Conservation (phyloP, 306 rosid genomes). For the Cicer arietinum region DNA sequence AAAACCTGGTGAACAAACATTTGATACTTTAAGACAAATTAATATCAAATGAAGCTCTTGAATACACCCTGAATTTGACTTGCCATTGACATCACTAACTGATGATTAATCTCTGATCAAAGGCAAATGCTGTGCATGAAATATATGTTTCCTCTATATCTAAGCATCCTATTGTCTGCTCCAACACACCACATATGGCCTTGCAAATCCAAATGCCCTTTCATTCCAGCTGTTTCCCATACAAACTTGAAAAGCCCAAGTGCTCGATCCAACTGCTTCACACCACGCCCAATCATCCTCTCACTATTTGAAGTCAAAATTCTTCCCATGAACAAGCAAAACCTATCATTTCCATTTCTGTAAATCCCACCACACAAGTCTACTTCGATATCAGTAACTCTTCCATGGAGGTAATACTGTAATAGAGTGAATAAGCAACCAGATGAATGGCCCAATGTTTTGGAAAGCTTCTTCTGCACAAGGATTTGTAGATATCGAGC, state of each 20-base stretch:
- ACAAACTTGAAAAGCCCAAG: constrained; percentile 81
- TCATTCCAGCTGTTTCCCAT: constrained; percentile 83
- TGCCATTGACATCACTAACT: background rate
- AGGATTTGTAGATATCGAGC: constrained; percentile 66
- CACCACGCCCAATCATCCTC: constrained; percentile 69
- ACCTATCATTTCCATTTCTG: constrained; percentile 47
- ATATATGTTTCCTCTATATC: constrained; percentile 69
- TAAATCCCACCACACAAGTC: constrained; percentile 78
- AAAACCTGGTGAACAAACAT: constrained; percentile 26
- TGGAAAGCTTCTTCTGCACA: constrained; percentile 81
- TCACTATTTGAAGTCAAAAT: constrained; percentile 77
- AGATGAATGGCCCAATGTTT: constrained; percentile 81
- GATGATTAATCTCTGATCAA: constrained; percentile 43
- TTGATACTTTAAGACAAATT: background rate
- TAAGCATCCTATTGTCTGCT: constrained; percentile 59
- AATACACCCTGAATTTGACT: constrained; percentile 25
- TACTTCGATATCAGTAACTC: constrained; percentile 71
- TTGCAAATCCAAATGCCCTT: constrained; percentile 69
- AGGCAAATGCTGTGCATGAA: constrained; percentile 63
- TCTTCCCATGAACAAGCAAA: constrained; percentile 75
- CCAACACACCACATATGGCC: constrained; percentile 92
- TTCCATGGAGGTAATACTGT: constrained; percentile 67
- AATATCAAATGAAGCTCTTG: constrained; percentile 25
- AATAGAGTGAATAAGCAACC: constrained; percentile 84
- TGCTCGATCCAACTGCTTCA: constrained; percentile 79